Percentiles rank a stretch among this genome's conserved stretches.
phyloP scores from a whole-genome alignment of 805 yeast genomes.

The Starmerella gropengiesseri region DNA sequence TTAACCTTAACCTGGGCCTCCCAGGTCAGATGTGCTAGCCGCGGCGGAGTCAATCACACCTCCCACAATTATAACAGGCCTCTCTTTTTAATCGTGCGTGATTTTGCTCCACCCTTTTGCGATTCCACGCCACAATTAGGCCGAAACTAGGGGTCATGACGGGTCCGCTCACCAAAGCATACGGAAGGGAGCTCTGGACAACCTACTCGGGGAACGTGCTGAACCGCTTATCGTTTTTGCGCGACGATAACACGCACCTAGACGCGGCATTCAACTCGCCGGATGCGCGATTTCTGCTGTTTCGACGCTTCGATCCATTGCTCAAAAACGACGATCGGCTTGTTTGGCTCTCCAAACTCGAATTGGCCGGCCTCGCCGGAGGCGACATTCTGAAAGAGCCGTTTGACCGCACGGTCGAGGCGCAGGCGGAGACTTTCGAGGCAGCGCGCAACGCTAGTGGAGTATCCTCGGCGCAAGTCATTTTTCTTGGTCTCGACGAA shows the following conservation, averaged over 20 bases:
- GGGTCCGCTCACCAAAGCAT: constrained; percentile 23
- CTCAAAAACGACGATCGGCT: constrained; percentile 18
- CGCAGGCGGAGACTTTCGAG: constrained; percentile 29
- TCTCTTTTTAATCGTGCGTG: no score
- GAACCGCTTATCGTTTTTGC: constrained; percentile 53
- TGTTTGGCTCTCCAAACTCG: constrained; percentile 27
- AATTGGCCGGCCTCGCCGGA: constrained; percentile 26
- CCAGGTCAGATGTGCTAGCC: background rate
- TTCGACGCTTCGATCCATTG: constrained; percentile 26
- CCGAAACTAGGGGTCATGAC: background rate
- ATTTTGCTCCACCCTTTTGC: no score
- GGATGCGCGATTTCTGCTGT: constrained; percentile 42
- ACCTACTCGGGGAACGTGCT: constrained; percentile 44
- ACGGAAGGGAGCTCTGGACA: constrained; percentile 28
- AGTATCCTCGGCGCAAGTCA: constrained; percentile 25
- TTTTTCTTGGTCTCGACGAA: constrained; percentile 44
- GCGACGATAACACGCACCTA: constrained; percentile 47
- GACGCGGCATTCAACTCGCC: constrained; percentile 36
- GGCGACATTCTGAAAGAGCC: constrained; percentile 31
- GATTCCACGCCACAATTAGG: background rate
- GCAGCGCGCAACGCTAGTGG: constrained; percentile 29
- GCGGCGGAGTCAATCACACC: background rate
- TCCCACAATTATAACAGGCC: background rate
- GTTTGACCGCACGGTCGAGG: constrained; percentile 24
- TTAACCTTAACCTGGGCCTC: constrained; percentile 5